These are phyloP conservation scores for Mrakia hoshinonis DNA, from an alignment of 768 basidiomycete species.

Conservation along the genomic window DNA sequence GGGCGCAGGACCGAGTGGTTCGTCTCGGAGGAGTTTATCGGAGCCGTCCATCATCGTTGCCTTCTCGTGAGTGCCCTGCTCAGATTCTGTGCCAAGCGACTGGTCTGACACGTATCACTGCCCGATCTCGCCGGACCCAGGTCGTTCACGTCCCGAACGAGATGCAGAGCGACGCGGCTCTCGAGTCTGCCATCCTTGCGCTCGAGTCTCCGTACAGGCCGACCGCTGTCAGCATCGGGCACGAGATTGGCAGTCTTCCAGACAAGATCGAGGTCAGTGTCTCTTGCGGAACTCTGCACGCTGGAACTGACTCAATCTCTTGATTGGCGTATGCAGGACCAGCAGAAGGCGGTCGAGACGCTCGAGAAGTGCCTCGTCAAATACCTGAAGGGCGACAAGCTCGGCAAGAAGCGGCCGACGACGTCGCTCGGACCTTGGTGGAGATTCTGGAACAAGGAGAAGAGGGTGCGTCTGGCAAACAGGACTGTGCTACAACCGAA, in stretches of 20 bases:
- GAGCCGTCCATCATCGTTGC: not conserved
- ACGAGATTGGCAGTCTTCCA: constrained; percentile 14
- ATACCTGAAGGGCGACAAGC: constrained; percentile 11
- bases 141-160: constrained; percentile 6
- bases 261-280: constrained; percentile 8
- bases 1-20: constrained; percentile 7
- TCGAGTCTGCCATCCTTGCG: not conserved
- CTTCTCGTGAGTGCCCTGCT: not conserved
- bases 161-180: not conserved
- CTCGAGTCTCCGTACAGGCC: constrained; percentile 1
- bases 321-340: not conserved
- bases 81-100: not conserved
- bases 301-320: no score
- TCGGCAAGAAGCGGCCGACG: not conserved
- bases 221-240: not conserved
- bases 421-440: not conserved
- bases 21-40: not conserved
- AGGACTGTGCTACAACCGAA: no score
- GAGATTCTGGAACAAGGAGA: not conserved
- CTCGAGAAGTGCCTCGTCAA: constrained; percentile 18
- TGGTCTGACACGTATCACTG: not conserved
- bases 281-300: no score
- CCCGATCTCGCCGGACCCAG: not conserved
- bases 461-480: not conserved
- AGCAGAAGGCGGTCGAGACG: constrained; percentile 5